phyloP scores from a whole-genome alignment of 1,139 yeast genomes.

The Eremothecium coryli region DNA sequence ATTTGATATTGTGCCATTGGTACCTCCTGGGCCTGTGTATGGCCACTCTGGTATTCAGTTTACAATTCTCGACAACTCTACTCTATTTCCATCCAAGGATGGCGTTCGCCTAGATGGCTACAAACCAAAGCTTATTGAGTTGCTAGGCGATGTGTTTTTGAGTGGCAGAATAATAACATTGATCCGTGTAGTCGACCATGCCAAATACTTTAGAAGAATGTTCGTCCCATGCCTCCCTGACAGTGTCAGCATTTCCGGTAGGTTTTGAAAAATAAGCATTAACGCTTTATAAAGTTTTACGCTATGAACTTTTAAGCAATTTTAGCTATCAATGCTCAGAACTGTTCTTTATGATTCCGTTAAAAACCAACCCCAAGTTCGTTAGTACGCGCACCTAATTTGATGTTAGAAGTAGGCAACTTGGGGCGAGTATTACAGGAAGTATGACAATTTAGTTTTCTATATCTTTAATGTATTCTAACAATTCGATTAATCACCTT shows the following conservation, averaged over 20 bases:
- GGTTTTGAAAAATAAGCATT: too few species aligned
- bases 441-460: too few species aligned
- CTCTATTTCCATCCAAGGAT: slow-evolving; percentile 16
- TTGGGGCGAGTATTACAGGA: too few species aligned
- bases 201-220: slow-evolving; percentile 7
- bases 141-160: background rate
- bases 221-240: slow-evolving; percentile 1
- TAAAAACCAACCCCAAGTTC: too few species aligned
- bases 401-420: too few species aligned
- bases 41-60: slow-evolving; percentile 40
- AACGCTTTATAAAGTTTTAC: too few species aligned
- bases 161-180: slow-evolving; percentile 1
- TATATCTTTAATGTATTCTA: too few species aligned
- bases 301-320: too few species aligned
- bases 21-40: slow-evolving; percentile 40
- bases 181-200: background rate
- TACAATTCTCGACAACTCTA: slow-evolving; percentile 25
- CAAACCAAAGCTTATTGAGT: background rate
- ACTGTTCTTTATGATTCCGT: too few species aligned
- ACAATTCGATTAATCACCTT: too few species aligned
- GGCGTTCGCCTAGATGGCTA: slow-evolving; percentile 9
- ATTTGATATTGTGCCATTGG: slow-evolving; percentile 42
- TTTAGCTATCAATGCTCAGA: too few species aligned
- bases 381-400: too few species aligned
- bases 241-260: slow-evolving; percentile 6